Evolutionary conservation across 768 basidiomycete genomes (phyloP), one percentile per base, ranked within the genome.

Genomic region (Termitomyces sp.): DNA sequence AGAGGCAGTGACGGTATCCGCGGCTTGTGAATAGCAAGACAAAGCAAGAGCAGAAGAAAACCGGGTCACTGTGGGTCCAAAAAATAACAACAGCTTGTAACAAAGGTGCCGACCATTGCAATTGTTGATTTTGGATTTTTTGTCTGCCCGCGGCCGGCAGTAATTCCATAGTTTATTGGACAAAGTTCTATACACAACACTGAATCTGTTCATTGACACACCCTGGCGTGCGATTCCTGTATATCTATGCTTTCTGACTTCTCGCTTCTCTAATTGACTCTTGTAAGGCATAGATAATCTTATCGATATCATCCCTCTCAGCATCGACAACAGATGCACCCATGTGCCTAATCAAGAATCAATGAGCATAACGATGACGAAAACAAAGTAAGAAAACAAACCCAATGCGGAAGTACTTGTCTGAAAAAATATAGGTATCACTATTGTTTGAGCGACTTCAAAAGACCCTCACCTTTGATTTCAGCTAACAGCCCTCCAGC

Each of bases 361-460:
- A 54, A 49, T 58, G 36, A 59, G 37, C 42, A 42, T 42, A 51
- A 9, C 17, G 36, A 34, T 4, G 31, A 59, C 40, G 56, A 60
- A 20, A 54, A 48, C 11, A 60, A 52, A 54, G 57, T 20, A 48
- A 50, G 43, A 36, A 36, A 57, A 78, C 82, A 43, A 61, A 84
- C 83, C 94, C 95, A 57, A 97, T 86, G 55, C 95, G 88, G 88
- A 96, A 94, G 74, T 96, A 96, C 69, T 87, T 89, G 69, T 89
- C 90, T 91, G 64, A 31, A 63, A 25, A 37, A n/a, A 36, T 14
- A 36, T 5, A 42, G 4, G 29, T 59, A 12, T 52, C 32, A 59
- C 6, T 15, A 34, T 40, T 38, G 38, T 14, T 52, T 25, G 17
- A 17, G 37, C n/a, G 17, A 36, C n/a, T 14, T 20, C 38, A 42